Conservation (phyloP, 345 rosid species). For the Salix purpurea region DNA sequence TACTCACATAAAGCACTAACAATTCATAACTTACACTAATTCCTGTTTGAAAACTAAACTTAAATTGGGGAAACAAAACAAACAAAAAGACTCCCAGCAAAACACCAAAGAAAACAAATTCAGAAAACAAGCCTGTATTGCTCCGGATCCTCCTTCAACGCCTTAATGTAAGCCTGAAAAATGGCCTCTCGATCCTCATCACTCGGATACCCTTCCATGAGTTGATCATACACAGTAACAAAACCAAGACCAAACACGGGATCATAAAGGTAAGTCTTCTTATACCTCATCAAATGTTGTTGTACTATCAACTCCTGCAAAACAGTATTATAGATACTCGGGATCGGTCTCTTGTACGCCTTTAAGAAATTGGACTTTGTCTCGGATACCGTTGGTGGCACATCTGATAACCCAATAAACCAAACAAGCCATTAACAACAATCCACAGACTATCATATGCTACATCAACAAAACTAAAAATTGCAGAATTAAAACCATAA, state of each 20-base stretch:
- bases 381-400: constrained; percentile 84
- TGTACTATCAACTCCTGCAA: constrained; percentile 90
- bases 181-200: constrained; percentile 85
- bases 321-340: constrained; percentile 81
- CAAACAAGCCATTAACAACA: constrained; percentile 5
- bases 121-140: constrained; percentile 64
- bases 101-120: background rate
- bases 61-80: background rate
- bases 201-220: constrained; percentile 97
- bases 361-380: constrained; percentile 75
- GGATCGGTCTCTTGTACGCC: constrained; percentile 85
- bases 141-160: constrained; percentile 82
- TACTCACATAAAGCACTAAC: background rate
- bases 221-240: constrained; percentile 90
- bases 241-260: constrained; percentile 93
- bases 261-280: constrained; percentile 73
- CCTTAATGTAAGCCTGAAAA: constrained; percentile 72
- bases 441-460: background rate
- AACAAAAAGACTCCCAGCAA: background rate
- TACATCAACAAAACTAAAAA: background rate
- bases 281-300: constrained; percentile 92
- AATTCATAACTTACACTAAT: background rate
- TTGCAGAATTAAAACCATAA: background rate
- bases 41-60: background rate
- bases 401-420: constrained; percentile 40